Conservation (phyloP, 2,329 filamentous ascomycete species). For the Hymenoscyphus repandus region DNA sequence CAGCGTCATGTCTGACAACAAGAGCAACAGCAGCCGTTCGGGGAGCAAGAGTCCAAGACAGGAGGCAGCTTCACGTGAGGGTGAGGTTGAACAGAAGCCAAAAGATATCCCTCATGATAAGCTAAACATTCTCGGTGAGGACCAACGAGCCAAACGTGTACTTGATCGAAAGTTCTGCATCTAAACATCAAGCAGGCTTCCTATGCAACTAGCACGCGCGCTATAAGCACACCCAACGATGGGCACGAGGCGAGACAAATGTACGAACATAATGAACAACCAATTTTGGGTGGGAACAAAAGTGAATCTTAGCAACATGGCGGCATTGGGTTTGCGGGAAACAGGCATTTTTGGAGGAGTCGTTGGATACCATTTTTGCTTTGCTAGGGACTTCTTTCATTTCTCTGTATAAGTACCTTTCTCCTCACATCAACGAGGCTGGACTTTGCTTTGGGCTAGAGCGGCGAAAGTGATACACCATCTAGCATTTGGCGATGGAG, state of each 20-base stretch:
- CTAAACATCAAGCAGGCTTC: conserved; percentile 14
- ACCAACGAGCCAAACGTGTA: conserved; percentile 59
- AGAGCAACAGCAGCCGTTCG: conserved; percentile 26
- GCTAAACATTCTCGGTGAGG: conserved; percentile 49
- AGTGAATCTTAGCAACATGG: neutral
- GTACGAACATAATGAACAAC: neutral
- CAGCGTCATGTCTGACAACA: conserved; percentile 27
- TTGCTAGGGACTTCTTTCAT: neutral
- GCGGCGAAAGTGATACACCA: no score
- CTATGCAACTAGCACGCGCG: conserved; percentile 1
- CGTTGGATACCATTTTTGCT: neutral
- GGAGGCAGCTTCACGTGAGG: neutral
- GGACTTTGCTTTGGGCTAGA: no score
- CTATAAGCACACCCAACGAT: neutral
- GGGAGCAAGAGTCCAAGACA: conserved; percentile 25
- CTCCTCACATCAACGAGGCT: neutral
- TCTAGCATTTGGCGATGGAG: no score
- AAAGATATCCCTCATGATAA: conserved; percentile 53
- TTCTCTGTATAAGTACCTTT: neutral
- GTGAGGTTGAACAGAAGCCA: conserved; percentile 32
- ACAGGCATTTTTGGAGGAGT: neutral
- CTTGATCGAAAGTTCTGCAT: conserved; percentile 54
- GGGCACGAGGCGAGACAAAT: neutral
- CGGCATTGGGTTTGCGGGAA: neutral
- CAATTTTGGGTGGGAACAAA: neutral